phyloP scores from a whole-genome alignment of 2,329 filamentous ascomycete genomes.

The Thelonectria olida region DNA sequence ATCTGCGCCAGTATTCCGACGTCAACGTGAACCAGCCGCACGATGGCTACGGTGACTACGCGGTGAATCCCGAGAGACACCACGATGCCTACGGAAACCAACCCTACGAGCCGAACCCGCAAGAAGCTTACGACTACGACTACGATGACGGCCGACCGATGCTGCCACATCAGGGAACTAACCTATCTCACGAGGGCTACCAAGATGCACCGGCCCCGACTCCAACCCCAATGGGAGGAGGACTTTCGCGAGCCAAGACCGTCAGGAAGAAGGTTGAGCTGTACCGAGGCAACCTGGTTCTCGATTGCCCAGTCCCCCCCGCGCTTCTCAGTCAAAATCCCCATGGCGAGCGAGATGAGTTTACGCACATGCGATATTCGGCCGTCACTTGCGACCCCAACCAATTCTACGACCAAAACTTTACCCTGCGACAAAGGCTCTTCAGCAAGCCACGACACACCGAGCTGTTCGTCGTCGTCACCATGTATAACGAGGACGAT shows the following conservation, averaged over 20 bases:
- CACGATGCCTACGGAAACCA: slow-evolving; percentile 88
- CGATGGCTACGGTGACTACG: slow-evolving; percentile 69
- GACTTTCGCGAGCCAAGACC: slow-evolving; percentile 92
- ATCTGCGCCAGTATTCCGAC: slow-evolving; percentile 57
- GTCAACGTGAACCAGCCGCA: slow-evolving; percentile 60
- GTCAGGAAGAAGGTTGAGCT: slow-evolving; percentile 93
- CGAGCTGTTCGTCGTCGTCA: slow-evolving; percentile 94
- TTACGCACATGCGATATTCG: slow-evolving; percentile 92
- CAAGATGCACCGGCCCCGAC: slow-evolving; percentile 53
- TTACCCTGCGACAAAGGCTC: slow-evolving; percentile 88
- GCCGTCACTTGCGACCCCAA: slow-evolving; percentile 93
- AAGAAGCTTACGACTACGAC: slow-evolving; percentile 74
- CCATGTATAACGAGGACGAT: slow-evolving; percentile 99
- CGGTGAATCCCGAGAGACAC: slow-evolving; percentile 83
- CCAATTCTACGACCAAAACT: slow-evolving; percentile 88
- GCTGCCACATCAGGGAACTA: slow-evolving; percentile 68
- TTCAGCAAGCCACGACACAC: slow-evolving; percentile 94
- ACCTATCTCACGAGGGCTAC: slow-evolving; percentile 54
- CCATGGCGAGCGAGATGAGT: slow-evolving; percentile 91
- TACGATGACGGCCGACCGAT: slow-evolving; percentile 81
- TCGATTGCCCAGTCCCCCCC: slow-evolving; percentile 95
- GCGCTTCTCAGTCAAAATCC: slow-evolving; percentile 86
- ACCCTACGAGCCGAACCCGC: slow-evolving; percentile 77
- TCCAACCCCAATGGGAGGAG: slow-evolving; percentile 44
- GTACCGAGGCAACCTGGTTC: slow-evolving; percentile 94